Percentiles rank a stretch among this genome's conserved stretches.
These are phyloP conservation scores for Trametes versicolor DNA, from an alignment of 1,284 basidiomycete species.

Conservation along the genomic window DNA sequence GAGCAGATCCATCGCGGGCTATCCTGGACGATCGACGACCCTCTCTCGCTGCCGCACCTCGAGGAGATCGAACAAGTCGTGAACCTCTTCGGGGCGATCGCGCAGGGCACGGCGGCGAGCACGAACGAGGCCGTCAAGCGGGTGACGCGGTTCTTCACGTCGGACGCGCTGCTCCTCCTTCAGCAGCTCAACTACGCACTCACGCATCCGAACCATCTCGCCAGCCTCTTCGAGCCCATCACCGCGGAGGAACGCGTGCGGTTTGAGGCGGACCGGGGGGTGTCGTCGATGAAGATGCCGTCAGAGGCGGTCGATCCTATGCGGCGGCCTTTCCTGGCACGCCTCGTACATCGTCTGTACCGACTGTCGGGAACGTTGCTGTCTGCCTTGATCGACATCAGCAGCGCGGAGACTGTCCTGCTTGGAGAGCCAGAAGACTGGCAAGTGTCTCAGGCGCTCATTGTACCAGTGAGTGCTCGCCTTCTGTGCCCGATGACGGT, in stretches of 20 bases:
- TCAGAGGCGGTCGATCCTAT: conserved; percentile 65
- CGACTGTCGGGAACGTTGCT: conserved; percentile 75
- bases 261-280: conserved; percentile 65
- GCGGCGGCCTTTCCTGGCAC: conserved; percentile 75
- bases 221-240: conserved; percentile 83
- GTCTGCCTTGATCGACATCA: conserved; percentile 75
- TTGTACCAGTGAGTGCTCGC: conserved; percentile 72
- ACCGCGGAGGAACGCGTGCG: conserved; percentile 76
- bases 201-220: conserved; percentile 89
- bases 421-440: conserved; percentile 75
- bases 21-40: conserved; percentile 81
- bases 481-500: conserved; percentile 3
- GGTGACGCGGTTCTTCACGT: conserved; percentile 74
- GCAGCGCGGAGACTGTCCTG: conserved; percentile 75
- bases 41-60: conserved; percentile 75
- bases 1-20: conserved; percentile 82
- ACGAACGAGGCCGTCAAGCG: conserved; percentile 60
- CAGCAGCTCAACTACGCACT: conserved; percentile 91
- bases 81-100: conserved; percentile 79
- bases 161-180: conserved; percentile 76
- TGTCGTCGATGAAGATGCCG: conserved; percentile 44
- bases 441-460: conserved; percentile 71
- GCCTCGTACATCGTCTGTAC: conserved; percentile 76
- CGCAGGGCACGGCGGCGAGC: conserved; percentile 59
- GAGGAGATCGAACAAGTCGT: conserved; percentile 86